phyloP scores from a whole-genome alignment of 1,284 basidiomycete genomes.

The Tilletia horrida region DNA sequence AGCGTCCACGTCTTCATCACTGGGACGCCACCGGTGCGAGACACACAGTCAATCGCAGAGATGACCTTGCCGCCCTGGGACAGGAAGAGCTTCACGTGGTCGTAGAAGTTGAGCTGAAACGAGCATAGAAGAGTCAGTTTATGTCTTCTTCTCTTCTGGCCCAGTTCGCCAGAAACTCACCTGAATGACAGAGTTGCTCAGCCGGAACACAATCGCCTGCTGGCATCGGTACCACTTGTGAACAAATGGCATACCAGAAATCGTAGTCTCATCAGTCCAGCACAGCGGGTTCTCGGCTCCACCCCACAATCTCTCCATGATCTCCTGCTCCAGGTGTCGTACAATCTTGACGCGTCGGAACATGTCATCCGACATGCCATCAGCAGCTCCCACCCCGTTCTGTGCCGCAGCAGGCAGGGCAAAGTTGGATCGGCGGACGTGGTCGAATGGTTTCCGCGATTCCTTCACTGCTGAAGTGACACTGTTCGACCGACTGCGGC shows the following conservation, averaged over 20 bases:
- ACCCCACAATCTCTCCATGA: slow-evolving; percentile 52
- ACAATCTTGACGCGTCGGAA: slow-evolving; percentile 37
- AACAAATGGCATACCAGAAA: slow-evolving; percentile 85
- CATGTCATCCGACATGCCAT: slow-evolving; percentile 15
- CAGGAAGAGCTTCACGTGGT: slow-evolving; percentile 90
- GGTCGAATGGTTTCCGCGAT: slow-evolving; percentile 9
- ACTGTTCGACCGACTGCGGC: slow-evolving; percentile 5
- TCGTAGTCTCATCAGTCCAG: slow-evolving; percentile 62
- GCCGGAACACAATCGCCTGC: slow-evolving; percentile 91
- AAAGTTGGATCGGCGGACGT: slow-evolving; percentile 16
- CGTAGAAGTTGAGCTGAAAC: slow-evolving; percentile 90
- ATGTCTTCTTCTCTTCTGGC: neutral
- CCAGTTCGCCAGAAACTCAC: slow-evolving; percentile 57
- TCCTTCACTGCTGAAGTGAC: slow-evolving; percentile 53
- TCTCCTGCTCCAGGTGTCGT: slow-evolving; percentile 50
- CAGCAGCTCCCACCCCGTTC: neutral
- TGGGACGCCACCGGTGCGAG: slow-evolving; percentile 70
- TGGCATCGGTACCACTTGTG: slow-evolving; percentile 94
- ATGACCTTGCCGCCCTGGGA: slow-evolving; percentile 74
- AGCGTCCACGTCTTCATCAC: slow-evolving; percentile 72
- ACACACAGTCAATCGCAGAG: slow-evolving; percentile 66
- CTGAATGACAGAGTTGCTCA: slow-evolving; percentile 89
- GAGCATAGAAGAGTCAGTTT: neutral
- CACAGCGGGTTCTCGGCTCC: slow-evolving; percentile 52
- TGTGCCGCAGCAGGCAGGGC: neutral